Conservation (phyloP, 352 stramenopile genomes). For the Globisporangium mamillatum region DNA sequence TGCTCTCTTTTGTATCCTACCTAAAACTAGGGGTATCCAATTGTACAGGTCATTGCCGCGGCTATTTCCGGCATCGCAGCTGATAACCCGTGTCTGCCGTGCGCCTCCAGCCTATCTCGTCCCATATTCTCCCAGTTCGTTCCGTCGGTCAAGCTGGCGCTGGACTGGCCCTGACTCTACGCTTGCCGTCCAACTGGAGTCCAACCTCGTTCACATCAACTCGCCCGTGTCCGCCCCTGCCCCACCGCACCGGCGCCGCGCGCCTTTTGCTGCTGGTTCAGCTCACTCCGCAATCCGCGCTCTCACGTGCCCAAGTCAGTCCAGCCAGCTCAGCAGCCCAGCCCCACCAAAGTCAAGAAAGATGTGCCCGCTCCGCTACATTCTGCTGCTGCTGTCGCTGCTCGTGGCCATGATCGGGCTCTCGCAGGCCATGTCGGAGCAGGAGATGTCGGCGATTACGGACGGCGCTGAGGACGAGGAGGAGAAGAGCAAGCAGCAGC, state of each 20-base stretch:
- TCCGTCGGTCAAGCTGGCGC: conserved; percentile 13
- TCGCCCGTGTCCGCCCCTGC: neutral
- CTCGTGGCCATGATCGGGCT: conserved; percentile 83
- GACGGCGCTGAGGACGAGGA: conserved; percentile 66
- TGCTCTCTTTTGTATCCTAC: neutral
- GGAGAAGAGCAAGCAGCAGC: conserved; percentile 37
- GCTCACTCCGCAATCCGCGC: conserved; percentile 13
- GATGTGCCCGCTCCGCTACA: conserved; percentile 88
- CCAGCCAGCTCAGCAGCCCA: neutral
- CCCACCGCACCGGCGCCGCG: neutral
- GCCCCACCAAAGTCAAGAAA: neutral
- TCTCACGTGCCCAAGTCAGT: neutral
- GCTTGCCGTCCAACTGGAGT: neutral
- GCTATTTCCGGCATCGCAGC: conserved; percentile 13
- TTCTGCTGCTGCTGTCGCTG: conserved; percentile 80
- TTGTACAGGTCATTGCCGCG: neutral
- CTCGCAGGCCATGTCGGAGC: conserved; percentile 73
- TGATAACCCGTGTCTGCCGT: conserved; percentile 1
- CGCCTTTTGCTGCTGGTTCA: neutral
- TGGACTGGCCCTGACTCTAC: conserved; percentile 2
- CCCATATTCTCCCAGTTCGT: conserved; percentile 9
- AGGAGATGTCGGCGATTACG: conserved; percentile 53
- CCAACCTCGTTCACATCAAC: neutral
- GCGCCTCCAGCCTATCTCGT: conserved; percentile 8
- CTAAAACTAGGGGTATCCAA: neutral